phyloP scores from a whole-genome alignment of 148 eudicot genomes.

The Nepenthes gracilis region DNA sequence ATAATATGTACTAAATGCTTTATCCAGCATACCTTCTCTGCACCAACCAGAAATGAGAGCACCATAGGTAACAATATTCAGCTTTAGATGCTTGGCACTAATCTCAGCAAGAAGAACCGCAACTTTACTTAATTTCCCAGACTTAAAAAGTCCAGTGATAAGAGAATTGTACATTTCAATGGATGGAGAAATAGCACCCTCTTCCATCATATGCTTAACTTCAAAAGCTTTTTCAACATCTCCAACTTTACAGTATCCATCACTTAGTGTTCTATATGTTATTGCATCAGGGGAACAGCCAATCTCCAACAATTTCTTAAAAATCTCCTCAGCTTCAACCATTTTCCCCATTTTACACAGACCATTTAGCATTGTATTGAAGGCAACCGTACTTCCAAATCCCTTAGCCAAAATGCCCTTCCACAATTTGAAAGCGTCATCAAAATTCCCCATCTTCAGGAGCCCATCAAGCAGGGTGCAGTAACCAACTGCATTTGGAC shows the following conservation, averaged over 20 bases:
- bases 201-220: slow-evolving; percentile 42
- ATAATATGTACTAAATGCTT: slow-evolving; percentile 34
- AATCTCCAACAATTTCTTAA: slow-evolving; percentile 50
- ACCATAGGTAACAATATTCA: slow-evolving; percentile 50
- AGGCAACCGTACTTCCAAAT: slow-evolving; percentile 24
- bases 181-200: slow-evolving; percentile 28
- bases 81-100: slow-evolving; percentile 25
- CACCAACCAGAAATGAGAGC: slow-evolving; percentile 64
- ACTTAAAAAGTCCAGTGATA: slow-evolving; percentile 40
- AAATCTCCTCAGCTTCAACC: slow-evolving; percentile 47
- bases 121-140: slow-evolving; percentile 25
- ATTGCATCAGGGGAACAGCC: slow-evolving; percentile 58
- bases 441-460: slow-evolving; percentile 35
- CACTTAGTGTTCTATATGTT: slow-evolving; percentile 41
- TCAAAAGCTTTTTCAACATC: slow-evolving; percentile 34
- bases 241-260: slow-evolving; percentile 54
- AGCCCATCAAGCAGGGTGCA: slow-evolving; percentile 60
- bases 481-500: slow-evolving; percentile 54
- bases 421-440: slow-evolving; percentile 50
- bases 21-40: slow-evolving; percentile 39
- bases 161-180: slow-evolving; percentile 59
- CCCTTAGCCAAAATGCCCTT: slow-evolving; percentile 48
- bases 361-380: slow-evolving; percentile 70
- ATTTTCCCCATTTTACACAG: slow-evolving; percentile 66
- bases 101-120: slow-evolving; percentile 31